Evolutionary conservation across 2,329 filamentous ascomycete genomes (phyloP), one percentile per base, ranked within the genome.

Genomic region (Alternaria ventricosa): DNA sequence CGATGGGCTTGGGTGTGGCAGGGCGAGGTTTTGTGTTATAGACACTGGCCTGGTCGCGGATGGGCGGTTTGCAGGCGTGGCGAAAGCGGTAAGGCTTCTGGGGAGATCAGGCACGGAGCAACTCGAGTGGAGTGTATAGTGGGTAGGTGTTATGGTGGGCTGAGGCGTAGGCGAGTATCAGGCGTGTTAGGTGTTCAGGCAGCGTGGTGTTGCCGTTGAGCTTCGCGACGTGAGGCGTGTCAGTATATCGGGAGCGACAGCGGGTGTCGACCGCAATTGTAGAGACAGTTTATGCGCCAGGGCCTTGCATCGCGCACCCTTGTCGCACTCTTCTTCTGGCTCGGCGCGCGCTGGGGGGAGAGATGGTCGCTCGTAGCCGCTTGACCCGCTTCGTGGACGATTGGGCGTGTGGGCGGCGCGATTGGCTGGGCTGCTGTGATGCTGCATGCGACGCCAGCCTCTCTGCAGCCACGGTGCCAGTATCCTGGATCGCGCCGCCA

Each of bases 191-290:
- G 68, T 71, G 67, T 72, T 69, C 71, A 73, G 73, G 73, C 69
- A 74, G 63, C 65, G 71, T 64, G 65, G 60, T 67, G 67, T 66
- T 61, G 59, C 56, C 50, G 63, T 62, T 64, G 63, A 20, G 57
- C 60, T 73, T 74, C 73, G 76, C 75, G 72, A 79, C 77, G 67
- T 66, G 67, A 72, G 69, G 72, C 71, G 77, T 79, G 67, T 78
- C 76, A 79, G 74, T 70, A 68, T 57, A 53, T 49, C 47, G 41
- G 57, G 68, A 68, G 71, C 65, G 68, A 71, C 70, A 71, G 75
- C 70, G 73, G 65, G 68, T 49, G 63, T 63, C 55, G 64, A 60
- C 72, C 68, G 69, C 73, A 78, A 75, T 75, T 74, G 75, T 74
- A 78, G 59, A 73, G 67, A 59, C 62, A 61, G 68, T 71, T 78